phyloP scores from a whole-genome alignment of 257 asterid species.

The Gynochthodes officinalis region DNA sequence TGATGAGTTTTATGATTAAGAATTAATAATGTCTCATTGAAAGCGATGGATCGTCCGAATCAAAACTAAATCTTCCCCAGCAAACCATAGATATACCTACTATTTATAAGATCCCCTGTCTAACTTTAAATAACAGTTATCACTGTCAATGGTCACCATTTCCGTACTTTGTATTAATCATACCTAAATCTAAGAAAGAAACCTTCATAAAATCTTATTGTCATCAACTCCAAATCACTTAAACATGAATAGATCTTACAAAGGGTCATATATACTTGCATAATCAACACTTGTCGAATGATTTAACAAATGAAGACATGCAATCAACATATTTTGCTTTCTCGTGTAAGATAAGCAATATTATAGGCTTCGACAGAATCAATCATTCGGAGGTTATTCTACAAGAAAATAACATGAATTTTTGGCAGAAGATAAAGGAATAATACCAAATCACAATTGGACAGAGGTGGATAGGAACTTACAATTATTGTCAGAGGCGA shows the following conservation, averaged over 20 bases:
- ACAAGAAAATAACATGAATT: neutral
- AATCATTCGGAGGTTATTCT: neutral
- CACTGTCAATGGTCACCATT: no score
- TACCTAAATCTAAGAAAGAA: no score
- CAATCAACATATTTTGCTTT: neutral
- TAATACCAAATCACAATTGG: neutral
- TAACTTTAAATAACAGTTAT: no score
- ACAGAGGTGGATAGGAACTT: constrained; percentile 16
- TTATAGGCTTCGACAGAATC: neutral
- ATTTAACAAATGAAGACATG: neutral
- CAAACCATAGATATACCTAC: no score
- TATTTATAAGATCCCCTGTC: no score
- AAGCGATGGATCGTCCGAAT: neutral
- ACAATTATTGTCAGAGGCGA: constrained; percentile 78
- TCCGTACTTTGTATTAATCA: no score
- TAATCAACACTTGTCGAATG: neutral
- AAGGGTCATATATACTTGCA: neutral
- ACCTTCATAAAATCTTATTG: neutral
- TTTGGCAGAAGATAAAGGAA: neutral
- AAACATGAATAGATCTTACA: neutral
- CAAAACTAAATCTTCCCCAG: neutral
- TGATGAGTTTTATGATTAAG: neutral
- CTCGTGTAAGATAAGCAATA: neutral
- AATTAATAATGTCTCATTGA: neutral
- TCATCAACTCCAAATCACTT: neutral